Evolutionary conservation across 2,329 filamentous ascomycete genomes (phyloP).

Genomic region (Colletotrichum neosansevieriae): DNA sequence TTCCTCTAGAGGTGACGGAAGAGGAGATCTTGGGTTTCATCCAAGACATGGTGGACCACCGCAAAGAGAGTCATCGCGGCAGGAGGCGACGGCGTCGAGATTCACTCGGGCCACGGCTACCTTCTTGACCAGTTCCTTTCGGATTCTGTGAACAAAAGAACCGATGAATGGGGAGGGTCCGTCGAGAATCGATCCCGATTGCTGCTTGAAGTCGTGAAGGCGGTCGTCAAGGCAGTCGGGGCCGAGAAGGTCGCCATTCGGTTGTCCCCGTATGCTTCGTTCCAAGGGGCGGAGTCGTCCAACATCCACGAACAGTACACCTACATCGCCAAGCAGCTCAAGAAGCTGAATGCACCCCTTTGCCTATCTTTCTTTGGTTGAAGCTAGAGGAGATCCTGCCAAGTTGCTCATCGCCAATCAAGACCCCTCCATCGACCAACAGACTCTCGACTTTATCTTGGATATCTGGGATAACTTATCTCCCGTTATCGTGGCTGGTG

Average conservation of each 20-base stretch:
- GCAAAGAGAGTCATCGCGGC: slow-evolving; percentile 64
- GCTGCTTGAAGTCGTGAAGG: slow-evolving; percentile 58
- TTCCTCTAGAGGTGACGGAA: slow-evolving; percentile 71
- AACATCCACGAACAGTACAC: slow-evolving; percentile 42
- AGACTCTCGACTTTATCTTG: slow-evolving; percentile 47
- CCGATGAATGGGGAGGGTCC: slow-evolving; percentile 63
- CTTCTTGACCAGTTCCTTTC: slow-evolving; percentile 70
- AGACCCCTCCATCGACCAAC: slow-evolving; percentile 47
- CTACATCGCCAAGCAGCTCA: slow-evolving; percentile 46
- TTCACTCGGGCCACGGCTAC: slow-evolving; percentile 65
- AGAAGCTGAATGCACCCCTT: slow-evolving; percentile 44
- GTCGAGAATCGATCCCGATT: slow-evolving; percentile 62
- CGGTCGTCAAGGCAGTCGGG: slow-evolving; percentile 38
- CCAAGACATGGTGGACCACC: slow-evolving; percentile 62
- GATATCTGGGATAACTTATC: slow-evolving; percentile 46
- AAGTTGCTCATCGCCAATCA: slow-evolving; percentile 51
- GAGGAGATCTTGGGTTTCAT: slow-evolving; percentile 72
- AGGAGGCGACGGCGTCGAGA: slow-evolving; percentile 75
- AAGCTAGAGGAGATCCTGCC: slow-evolving; percentile 45
- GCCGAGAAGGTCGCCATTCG: slow-evolving; percentile 56
- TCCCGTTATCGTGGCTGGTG: slow-evolving; percentile 46
- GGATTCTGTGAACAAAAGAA: slow-evolving; percentile 52
- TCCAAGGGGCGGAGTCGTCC: slow-evolving; percentile 43
- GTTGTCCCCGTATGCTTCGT: slow-evolving; percentile 48
- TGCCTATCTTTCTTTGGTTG: slow-evolving; percentile 47